These are phyloP conservation scores for Apiotrichum gracile DNA, from an alignment of 1,284 basidiomycete genomes.

Conservation along the genomic window DNA sequence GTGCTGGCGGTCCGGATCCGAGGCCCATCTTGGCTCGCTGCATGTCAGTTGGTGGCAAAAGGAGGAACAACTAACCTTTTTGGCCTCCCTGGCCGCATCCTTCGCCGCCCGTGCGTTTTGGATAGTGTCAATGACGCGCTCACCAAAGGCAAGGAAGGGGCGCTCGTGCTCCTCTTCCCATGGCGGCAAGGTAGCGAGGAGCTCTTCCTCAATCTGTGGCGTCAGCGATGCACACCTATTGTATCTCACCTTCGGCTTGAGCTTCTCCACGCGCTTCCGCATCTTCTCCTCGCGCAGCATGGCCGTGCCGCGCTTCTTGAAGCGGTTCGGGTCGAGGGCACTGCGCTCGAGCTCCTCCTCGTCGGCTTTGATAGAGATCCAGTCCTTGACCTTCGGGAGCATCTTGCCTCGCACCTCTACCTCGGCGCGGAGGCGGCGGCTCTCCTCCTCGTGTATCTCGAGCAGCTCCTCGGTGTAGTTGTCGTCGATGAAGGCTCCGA, in stretches of 20 bases:
- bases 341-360: conserved; percentile 70
- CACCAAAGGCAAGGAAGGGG: conserved; percentile 79
- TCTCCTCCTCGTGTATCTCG: conserved; percentile 80
- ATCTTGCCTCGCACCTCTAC: conserved; percentile 68
- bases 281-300: conserved; percentile 93
- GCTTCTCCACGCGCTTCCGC: conserved; percentile 87
- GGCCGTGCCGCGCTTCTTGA: conserved; percentile 57
- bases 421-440: conserved; percentile 72
- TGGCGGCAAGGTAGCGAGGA: conserved; percentile 67
- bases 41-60: neutral
- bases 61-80: conserved; percentile 43
- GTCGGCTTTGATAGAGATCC: conserved; percentile 85
- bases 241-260: conserved; percentile 80
- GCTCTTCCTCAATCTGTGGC: conserved; percentile 74
- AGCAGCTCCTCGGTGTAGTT: conserved; percentile 84
- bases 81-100: conserved; percentile 68
- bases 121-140: conserved; percentile 73
- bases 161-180: conserved; percentile 80
- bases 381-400: conserved; percentile 72
- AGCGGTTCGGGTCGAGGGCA: conserved; percentile 42
- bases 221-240: neutral
- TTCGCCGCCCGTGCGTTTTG: conserved; percentile 60
- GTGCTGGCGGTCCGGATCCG: conserved; percentile 21
- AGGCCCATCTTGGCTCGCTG: conserved; percentile 25
- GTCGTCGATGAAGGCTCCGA: conserved; percentile 73